Conservation (phyloP, 2,329 filamentous ascomycete species). For the Fusarium chuoi region DNA sequence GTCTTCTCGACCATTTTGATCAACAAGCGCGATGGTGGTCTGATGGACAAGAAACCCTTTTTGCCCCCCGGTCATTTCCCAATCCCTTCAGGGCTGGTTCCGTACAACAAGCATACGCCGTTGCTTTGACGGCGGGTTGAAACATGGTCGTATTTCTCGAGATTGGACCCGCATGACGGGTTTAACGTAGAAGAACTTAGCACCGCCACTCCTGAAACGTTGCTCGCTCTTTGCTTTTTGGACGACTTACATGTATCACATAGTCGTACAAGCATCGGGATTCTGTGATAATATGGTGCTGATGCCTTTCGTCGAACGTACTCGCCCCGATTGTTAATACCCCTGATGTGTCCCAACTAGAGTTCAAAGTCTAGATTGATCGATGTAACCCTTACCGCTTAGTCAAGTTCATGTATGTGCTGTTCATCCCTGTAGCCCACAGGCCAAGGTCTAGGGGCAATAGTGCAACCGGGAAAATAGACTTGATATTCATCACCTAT, state of each 20-base stretch:
- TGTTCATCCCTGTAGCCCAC: constrained; percentile 19
- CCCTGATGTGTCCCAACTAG: background rate
- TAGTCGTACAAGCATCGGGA: background rate
- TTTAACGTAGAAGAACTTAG: constrained; percentile 3
- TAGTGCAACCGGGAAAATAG: constrained; percentile 44
- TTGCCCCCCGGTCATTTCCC: background rate
- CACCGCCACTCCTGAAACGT: background rate
- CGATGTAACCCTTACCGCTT: background rate
- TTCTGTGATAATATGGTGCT: background rate
- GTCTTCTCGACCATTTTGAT: background rate
- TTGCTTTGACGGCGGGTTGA: background rate
- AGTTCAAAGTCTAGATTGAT: constrained; percentile 4
- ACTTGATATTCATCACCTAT: constrained; percentile 36
- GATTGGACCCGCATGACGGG: constrained; percentile 5
- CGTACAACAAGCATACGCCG: background rate
- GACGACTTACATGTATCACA: background rate
- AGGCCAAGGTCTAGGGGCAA: constrained; percentile 22
- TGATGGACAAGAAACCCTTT: background rate
- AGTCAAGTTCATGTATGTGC: background rate
- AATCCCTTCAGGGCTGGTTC: background rate
- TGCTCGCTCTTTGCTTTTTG: constrained; percentile 1
- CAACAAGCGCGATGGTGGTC: background rate
- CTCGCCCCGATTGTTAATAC: background rate
- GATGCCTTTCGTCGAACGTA: background rate
- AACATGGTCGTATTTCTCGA: background rate